Conservation (phyloP, 805 yeast genomes). For the Gaillardinia entomophila region DNA sequence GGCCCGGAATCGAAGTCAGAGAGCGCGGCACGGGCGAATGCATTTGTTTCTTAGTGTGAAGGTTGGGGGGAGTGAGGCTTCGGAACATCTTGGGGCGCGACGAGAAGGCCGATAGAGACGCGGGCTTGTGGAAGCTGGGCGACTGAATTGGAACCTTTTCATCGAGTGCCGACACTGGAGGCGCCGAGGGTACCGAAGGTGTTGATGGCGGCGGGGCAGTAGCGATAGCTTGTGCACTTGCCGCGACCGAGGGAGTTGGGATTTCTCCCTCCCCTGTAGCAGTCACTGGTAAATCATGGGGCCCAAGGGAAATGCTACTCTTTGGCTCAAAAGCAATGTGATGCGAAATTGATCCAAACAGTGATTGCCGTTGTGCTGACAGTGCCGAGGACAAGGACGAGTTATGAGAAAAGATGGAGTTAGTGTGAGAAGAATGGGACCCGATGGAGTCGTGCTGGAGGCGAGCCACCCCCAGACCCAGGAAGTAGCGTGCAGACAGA, state of each 20-base stretch:
- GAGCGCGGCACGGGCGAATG: not conserved
- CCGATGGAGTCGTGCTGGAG: constrained; percentile 19
- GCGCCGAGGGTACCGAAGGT: too few species aligned
- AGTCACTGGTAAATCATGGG: too few species aligned
- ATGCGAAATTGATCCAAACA: constrained; percentile 25
- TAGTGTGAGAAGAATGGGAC: constrained; percentile 18
- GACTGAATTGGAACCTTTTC: not conserved
- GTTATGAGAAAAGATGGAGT: constrained; percentile 31
- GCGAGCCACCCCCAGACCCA: too few species aligned
- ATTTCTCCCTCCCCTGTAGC: too few species aligned
- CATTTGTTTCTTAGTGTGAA: not conserved
- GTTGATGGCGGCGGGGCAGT: too few species aligned
- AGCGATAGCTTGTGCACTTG: too few species aligned
- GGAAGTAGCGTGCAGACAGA: not conserved
- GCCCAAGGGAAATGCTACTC: not conserved
- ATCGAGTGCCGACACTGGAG: too few species aligned
- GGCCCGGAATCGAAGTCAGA: not conserved
- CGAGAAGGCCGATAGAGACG: not conserved
- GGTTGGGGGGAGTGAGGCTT: not conserved
- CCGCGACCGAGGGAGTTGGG: too few species aligned
- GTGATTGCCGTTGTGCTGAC: constrained; percentile 19
- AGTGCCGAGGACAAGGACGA: constrained; percentile 28
- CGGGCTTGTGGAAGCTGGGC: not conserved
- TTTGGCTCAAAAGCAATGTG: not conserved
- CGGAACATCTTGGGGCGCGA: not conserved